phyloP scores from a whole-genome alignment of 768 basidiomycete genomes.

The Leccinum rimulosum region DNA sequence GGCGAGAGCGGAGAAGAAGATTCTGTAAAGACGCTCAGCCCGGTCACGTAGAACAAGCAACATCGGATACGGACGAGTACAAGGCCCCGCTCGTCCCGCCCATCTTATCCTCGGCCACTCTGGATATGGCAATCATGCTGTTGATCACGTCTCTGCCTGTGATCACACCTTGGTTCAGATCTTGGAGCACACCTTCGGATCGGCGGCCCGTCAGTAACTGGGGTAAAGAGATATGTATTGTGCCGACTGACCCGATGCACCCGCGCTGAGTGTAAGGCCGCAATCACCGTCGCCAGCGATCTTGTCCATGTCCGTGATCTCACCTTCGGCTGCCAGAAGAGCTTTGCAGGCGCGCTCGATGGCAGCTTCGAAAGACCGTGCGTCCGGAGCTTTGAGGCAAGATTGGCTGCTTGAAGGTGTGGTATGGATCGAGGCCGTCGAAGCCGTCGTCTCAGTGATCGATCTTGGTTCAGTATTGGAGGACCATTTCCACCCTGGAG shows the following conservation, averaged over 20 bases:
- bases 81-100: slow-evolving; percentile 89
- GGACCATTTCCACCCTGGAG: slow-evolving; percentile 87
- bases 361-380: slow-evolving; percentile 48
- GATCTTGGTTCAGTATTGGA: slow-evolving; percentile 42
- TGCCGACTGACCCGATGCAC: slow-evolving; percentile 60
- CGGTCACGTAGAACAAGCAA: neutral
- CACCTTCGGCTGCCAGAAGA: slow-evolving; percentile 76
- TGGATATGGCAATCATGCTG: slow-evolving; percentile 65
- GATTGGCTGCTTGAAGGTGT: slow-evolving; percentile 2
- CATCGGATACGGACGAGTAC: slow-evolving; percentile 67
- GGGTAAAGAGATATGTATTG: neutral
- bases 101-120: slow-evolving; percentile 81
- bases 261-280: slow-evolving; percentile 67
- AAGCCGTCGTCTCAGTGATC: slow-evolving; percentile 9
- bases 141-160: slow-evolving; percentile 62
- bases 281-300: slow-evolving; percentile 91
- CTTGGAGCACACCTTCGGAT: slow-evolving; percentile 54
- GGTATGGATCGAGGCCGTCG: slow-evolving; percentile 13
- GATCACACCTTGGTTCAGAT: slow-evolving; percentile 54
- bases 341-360: slow-evolving; percentile 61
- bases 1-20: slow-evolving; percentile 87
- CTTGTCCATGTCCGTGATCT: slow-evolving; percentile 88
- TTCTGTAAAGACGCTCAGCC: slow-evolving; percentile 45
- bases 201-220: neutral
- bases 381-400: slow-evolving; percentile 40